phyloP scores from a whole-genome alignment of 192 early-diverging fungal genomes.

The Physocladia obscura region DNA sequence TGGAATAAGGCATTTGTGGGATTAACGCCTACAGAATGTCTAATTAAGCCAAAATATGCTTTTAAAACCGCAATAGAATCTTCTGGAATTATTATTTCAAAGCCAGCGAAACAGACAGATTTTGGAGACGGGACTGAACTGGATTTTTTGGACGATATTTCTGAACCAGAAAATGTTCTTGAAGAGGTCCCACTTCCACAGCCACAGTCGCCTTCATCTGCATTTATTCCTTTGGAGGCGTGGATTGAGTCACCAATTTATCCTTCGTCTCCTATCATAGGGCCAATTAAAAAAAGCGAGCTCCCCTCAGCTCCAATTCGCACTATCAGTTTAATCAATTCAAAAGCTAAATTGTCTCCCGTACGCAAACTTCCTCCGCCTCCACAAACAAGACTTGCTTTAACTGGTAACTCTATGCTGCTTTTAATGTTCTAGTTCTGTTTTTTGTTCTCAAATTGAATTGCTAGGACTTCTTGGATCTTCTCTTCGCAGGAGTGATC shows the following conservation, averaged over 20 bases:
- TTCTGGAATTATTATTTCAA: slow-evolving; percentile 9
- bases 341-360: background rate
- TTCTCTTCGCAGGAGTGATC: slow-evolving; percentile 18
- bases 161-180: slow-evolving; percentile 5
- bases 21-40: background rate
- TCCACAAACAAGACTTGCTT: background rate
- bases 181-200: background rate
- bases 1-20: background rate
- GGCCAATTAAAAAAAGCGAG: too few species aligned
- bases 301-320: too few species aligned
- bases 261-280: background rate
- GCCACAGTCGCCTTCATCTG: background rate
- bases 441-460: background rate
- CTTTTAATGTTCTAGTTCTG: background rate
- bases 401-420: background rate
- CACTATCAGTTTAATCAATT: background rate
- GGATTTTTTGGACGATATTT: slow-evolving; percentile 39
- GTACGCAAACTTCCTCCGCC: background rate
- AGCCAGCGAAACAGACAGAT: slow-evolving; percentile 17
- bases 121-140: slow-evolving; percentile 45
- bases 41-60: too few species aligned
- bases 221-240: background rate
- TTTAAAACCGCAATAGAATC: too few species aligned
- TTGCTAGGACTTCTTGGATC: slow-evolving; percentile 12
- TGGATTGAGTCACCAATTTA: slow-evolving; percentile 14